These are phyloP conservation scores for Hyaloscypha bicolor DNA, from an alignment of 495 filamentous ascomycete species.

Conservation along the genomic window DNA sequence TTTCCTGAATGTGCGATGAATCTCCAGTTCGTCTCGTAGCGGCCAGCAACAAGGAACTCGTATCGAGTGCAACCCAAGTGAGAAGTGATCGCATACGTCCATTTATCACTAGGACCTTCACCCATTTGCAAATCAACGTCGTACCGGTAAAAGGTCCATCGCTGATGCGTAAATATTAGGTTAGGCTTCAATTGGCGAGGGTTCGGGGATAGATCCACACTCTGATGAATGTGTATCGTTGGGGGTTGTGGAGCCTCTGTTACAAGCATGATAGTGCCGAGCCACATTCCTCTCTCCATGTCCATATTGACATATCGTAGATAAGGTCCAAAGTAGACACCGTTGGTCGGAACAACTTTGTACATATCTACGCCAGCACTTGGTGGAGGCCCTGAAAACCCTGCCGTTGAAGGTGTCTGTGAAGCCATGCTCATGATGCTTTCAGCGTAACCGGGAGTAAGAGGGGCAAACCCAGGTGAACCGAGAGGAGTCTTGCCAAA, in stretches of 20 bases:
- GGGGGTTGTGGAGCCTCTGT: slow-evolving; percentile 93
- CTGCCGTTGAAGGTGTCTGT: slow-evolving; percentile 65
- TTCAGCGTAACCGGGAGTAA: slow-evolving; percentile 71
- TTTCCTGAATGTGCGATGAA: slow-evolving; percentile 95
- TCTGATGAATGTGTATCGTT: slow-evolving; percentile 94
- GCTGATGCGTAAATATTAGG: slow-evolving; percentile 83
- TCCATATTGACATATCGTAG: slow-evolving; percentile 97
- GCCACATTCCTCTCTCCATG: slow-evolving; percentile 85
- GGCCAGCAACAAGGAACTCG: slow-evolving; percentile 95
- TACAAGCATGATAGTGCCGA: slow-evolving; percentile 74
- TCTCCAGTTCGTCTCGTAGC: slow-evolving; percentile 90
- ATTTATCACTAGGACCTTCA: slow-evolving; percentile 77
- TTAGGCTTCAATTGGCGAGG: slow-evolving; percentile 85
- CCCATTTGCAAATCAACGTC: slow-evolving; percentile 92
- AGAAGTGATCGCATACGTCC: slow-evolving; percentile 98
- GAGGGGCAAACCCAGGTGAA: slow-evolving; percentile 74
- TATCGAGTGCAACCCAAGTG: slow-evolving; percentile 95
- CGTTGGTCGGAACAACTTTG: slow-evolving; percentile 89
- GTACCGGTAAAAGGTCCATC: slow-evolving; percentile 96
- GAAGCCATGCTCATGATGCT: slow-evolving; percentile 79
- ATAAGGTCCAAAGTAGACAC: slow-evolving; percentile 98
- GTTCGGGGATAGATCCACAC: slow-evolving; percentile 87
- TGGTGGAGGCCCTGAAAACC: slow-evolving; percentile 84
- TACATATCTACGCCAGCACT: slow-evolving; percentile 87
- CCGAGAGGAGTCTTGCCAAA: slow-evolving; percentile 72